Evolutionary conservation across 2,329 filamentous ascomycete species (phyloP).

Genomic region (Aspergillus sergii): DNA sequence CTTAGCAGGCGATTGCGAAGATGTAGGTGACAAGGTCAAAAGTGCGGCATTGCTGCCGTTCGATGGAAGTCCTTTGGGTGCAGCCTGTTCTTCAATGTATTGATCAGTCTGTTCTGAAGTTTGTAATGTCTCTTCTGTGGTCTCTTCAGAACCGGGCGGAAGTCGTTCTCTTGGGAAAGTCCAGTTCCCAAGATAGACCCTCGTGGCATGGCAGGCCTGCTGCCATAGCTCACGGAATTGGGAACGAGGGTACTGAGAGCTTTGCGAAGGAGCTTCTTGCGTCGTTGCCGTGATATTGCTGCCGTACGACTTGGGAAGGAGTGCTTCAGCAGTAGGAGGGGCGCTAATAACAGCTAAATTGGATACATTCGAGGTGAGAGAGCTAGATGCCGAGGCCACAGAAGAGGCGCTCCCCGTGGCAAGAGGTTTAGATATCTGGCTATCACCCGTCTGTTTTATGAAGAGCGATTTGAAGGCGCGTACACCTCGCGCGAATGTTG

Average conservation of each 20-base stretch:
- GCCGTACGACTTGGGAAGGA: not conserved
- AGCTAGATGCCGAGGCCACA: slow-evolving; percentile 4
- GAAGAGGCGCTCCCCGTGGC: slow-evolving; percentile 20
- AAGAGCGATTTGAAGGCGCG: slow-evolving; percentile 36
- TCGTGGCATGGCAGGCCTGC: slow-evolving; percentile 33
- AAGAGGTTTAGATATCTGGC: slow-evolving; percentile 26
- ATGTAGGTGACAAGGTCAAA: not conserved
- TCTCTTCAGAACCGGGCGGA: not conserved
- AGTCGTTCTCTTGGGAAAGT: not conserved
- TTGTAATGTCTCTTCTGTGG: not conserved
- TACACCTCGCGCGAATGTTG: slow-evolving; percentile 30
- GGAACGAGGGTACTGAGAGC: slow-evolving; percentile 10
- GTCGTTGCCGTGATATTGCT: slow-evolving; percentile 11
- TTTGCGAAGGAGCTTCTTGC: too few relatives aligned
- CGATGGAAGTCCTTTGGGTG: not conserved
- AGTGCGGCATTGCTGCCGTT: slow-evolving; percentile 7
- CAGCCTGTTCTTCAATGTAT: not conserved
- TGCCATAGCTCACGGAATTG: slow-evolving; percentile 30
- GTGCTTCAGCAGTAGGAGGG: slow-evolving; percentile 9
- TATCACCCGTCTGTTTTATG: slow-evolving; percentile 31
- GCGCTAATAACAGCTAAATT: slow-evolving; percentile 17
- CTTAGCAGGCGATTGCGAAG: slow-evolving; percentile 2
- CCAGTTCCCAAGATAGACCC: slow-evolving; percentile 15
- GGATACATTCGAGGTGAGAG: slow-evolving; percentile 12
- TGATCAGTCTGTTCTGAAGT: not conserved